phyloP scores from a whole-genome alignment of 257 asterid species.

The Przewalskia tangutica region DNA sequence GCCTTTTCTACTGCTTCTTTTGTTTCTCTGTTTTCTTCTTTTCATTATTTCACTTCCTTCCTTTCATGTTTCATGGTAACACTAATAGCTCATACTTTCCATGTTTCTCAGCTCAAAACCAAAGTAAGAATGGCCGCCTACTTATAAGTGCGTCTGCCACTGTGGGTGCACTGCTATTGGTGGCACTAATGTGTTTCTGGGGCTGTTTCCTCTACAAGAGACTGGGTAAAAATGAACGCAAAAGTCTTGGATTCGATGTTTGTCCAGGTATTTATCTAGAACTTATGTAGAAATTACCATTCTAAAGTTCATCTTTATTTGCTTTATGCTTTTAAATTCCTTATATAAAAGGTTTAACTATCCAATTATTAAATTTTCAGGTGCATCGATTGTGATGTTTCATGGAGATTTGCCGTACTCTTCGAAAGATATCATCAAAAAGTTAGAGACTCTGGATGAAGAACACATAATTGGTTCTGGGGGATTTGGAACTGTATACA shows the following conservation, averaged over 20 bases:
- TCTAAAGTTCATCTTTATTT: not conserved
- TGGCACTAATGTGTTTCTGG: constrained; percentile 95
- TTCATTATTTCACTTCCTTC: not conserved
- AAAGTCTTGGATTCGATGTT: constrained; percentile 71
- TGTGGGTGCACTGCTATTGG: constrained; percentile 82
- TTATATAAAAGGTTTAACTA: not conserved
- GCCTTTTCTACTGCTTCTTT: not conserved
- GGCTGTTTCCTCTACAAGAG: constrained; percentile 81
- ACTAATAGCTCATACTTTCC: not conserved
- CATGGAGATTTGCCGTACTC: constrained; percentile 96
- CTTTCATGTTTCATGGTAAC: not conserved
- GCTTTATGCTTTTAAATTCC: constrained; percentile 3
- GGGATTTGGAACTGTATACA: constrained; percentile 91
- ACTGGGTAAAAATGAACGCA: constrained; percentile 62
- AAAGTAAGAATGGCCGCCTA: constrained; percentile 67
- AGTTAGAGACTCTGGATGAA: constrained; percentile 67
- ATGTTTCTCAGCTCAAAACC: constrained; percentile 38
- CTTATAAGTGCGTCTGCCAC: constrained; percentile 90
- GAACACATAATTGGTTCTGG: constrained; percentile 86
- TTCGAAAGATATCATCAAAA: constrained; percentile 77
- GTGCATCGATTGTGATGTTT: constrained; percentile 89
- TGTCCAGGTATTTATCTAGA: constrained; percentile 58
- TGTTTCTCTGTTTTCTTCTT: not conserved
- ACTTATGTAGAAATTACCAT: constrained; percentile 10
- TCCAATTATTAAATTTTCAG: constrained; percentile 30